These are phyloP conservation scores for Colletotrichum tamarilloi DNA, from an alignment of 2,329 filamentous ascomycete genomes.

Conservation along the genomic window DNA sequence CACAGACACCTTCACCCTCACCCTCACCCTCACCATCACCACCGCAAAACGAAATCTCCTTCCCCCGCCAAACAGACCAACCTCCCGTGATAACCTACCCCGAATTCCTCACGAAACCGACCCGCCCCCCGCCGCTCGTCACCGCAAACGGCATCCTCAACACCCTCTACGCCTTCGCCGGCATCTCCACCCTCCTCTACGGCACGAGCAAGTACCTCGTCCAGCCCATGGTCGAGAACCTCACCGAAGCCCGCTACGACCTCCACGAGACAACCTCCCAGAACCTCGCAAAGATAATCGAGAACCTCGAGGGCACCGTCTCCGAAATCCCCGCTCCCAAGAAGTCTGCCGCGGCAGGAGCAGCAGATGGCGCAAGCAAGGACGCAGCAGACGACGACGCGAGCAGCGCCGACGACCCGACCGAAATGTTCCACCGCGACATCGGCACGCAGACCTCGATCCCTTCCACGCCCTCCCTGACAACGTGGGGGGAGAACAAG, in stretches of 20 bases:
- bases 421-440: constrained; percentile 85
- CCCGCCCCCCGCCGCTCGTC: constrained; percentile 69
- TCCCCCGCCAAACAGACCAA: constrained; percentile 50
- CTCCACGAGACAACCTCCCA: constrained; percentile 60
- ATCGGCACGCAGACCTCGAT: constrained; percentile 80
- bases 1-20: not conserved
- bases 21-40: not conserved
- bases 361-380: constrained; percentile 23
- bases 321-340: constrained; percentile 66
- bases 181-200: constrained; percentile 73
- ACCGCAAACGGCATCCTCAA: constrained; percentile 69
- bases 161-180: constrained; percentile 68
- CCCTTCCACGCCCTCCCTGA: constrained; percentile 33
- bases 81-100: constrained; percentile 76
- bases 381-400: constrained; percentile 27
- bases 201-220: constrained; percentile 77
- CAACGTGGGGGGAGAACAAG: not conserved
- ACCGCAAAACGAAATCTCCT: constrained; percentile 19
- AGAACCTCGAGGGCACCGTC: constrained; percentile 66
- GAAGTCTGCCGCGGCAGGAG: constrained; percentile 28
- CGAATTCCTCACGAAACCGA: constrained; percentile 72
- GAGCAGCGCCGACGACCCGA: constrained; percentile 68
- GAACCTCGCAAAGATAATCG: constrained; percentile 58
- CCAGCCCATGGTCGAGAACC: constrained; percentile 67
- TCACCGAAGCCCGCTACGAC: constrained; percentile 64